These are phyloP conservation scores for Pseudofabraea citricarpa DNA, from an alignment of 2,329 filamentous ascomycete species.

Conservation along the genomic window DNA sequence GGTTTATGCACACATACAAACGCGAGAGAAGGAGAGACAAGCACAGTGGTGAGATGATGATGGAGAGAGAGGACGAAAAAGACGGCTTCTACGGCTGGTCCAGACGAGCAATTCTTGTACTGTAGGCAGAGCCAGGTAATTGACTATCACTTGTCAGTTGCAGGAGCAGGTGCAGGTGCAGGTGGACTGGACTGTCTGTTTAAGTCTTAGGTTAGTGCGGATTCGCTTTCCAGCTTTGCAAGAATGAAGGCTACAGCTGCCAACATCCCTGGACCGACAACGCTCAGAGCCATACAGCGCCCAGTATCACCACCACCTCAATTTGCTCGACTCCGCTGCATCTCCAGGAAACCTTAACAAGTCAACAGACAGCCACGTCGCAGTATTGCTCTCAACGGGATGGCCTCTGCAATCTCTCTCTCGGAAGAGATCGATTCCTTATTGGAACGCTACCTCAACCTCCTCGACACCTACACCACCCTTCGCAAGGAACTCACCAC, in stretches of 20 bases:
- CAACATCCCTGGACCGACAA: background rate
- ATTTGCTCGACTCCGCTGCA: background rate
- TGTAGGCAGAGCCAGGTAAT: no score
- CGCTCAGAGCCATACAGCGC: background rate
- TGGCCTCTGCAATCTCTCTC: slow-evolving; percentile 4
- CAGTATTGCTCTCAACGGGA: background rate
- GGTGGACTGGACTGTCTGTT: no score
- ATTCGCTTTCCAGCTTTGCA: no score
- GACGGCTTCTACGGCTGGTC: no score
- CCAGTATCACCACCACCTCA: background rate
- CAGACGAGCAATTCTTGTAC: no score
- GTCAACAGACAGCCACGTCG: background rate
- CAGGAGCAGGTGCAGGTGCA: no score
- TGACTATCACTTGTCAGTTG: no score
- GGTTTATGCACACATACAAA: background rate
- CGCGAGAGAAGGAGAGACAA: no score
- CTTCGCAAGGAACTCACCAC: slow-evolving; percentile 49
- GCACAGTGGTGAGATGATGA: no score
- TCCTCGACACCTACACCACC: slow-evolving; percentile 62
- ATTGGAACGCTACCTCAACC: slow-evolving; percentile 58
- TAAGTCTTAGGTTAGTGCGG: no score
- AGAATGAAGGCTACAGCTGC: no score
- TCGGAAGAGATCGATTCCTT: slow-evolving; percentile 51
- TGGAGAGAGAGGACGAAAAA: no score
- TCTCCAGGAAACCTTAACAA: background rate